Evolutionary conservation across 805 yeast species (phyloP).

Genomic region (Zygosaccharomyces kombuchaensis): DNA sequence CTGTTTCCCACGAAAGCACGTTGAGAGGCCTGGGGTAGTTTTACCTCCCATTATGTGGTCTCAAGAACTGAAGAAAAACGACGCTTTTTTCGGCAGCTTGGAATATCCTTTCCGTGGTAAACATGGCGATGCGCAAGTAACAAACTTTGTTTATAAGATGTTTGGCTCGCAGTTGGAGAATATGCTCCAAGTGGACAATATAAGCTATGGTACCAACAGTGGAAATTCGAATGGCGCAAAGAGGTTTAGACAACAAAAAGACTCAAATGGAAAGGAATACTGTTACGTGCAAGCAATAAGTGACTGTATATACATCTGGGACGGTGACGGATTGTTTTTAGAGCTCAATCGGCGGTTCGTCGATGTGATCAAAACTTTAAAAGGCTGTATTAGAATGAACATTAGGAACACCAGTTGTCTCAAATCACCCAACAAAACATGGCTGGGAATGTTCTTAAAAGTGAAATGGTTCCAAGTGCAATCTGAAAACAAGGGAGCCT

Average conservation of each 20-base stretch:
- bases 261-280: background rate
- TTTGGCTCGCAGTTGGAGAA: conserved; percentile 9
- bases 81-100: conserved; percentile 15
- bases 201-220: conserved; percentile 8
- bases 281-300: conserved; percentile 15
- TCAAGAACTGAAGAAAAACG: conserved; percentile 10
- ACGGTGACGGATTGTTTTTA: conserved; percentile 14
- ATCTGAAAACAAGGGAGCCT: background rate
- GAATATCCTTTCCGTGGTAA: conserved; percentile 18
- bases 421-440: conserved; percentile 3
- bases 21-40: conserved; percentile 11
- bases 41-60: conserved; percentile 20
- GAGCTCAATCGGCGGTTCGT: conserved; percentile 16
- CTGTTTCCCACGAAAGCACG: conserved; percentile 18
- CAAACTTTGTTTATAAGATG: conserved; percentile 13
- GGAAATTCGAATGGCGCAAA: conserved; percentile 3
- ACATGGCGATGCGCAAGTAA: conserved; percentile 14
- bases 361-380: conserved; percentile 11
- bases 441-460: conserved; percentile 6
- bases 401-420: conserved; percentile 6
- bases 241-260: background rate
- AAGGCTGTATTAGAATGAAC: conserved; percentile 13
- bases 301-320: conserved; percentile 20
- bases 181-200: conserved; percentile 1
- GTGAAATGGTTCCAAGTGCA: conserved; percentile 14